These are phyloP conservation scores for Dendrobium officinale DNA, from an alignment of 106 monocot genomes.

Conservation along the genomic window DNA sequence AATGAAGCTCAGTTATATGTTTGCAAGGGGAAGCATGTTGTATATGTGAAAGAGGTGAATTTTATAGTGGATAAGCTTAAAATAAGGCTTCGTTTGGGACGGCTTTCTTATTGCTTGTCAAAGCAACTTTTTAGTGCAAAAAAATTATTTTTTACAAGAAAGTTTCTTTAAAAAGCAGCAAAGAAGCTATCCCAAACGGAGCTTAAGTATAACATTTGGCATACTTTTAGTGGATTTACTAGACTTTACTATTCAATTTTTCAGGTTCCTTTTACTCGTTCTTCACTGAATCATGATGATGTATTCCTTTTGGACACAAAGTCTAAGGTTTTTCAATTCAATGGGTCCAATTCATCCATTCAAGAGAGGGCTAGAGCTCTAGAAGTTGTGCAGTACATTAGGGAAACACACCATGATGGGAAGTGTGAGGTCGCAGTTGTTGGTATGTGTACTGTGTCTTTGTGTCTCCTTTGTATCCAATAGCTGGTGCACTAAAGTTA, in stretches of 20 bases:
- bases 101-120: too few species aligned
- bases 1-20: slow-evolving; percentile 40
- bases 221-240: neutral
- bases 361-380: slow-evolving; percentile 72
- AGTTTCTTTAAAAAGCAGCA: too few species aligned
- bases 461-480: neutral
- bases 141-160: too few species aligned
- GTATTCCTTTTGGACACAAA: slow-evolving; percentile 59
- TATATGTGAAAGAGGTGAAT: slow-evolving; percentile 50
- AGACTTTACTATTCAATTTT: neutral
- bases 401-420: slow-evolving; percentile 46
- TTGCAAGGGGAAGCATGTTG: slow-evolving; percentile 56
- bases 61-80: neutral
- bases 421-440: slow-evolving; percentile 47
- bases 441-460: slow-evolving; percentile 15
- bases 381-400: slow-evolving; percentile 57
- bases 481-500: neutral
- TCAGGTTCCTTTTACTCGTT: slow-evolving; percentile 54
- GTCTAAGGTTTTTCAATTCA: slow-evolving; percentile 57
- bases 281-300: slow-evolving; percentile 56
- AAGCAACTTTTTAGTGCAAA: too few species aligned
- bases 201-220: neutral
- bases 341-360: slow-evolving; percentile 56
- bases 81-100: too few species aligned
- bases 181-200: too few species aligned